phyloP scores from a whole-genome alignment of 129 eudicot species.

The Helichrysum umbraculigerum region DNA sequence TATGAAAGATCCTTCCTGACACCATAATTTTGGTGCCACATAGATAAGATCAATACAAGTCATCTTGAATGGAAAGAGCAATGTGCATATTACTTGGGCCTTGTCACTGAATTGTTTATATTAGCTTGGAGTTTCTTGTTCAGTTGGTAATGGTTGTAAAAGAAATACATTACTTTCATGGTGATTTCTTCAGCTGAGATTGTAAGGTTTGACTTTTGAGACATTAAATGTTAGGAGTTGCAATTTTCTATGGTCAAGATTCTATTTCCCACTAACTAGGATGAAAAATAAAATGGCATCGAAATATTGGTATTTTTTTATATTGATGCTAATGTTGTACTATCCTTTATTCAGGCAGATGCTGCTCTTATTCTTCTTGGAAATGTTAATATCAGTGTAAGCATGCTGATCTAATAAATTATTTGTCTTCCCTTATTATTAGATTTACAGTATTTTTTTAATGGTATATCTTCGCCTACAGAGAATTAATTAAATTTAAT shows the following conservation, averaged over 20 bases:
- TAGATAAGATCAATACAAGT: not conserved
- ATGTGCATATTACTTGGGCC: not conserved
- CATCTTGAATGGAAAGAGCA: not conserved
- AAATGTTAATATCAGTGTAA: slow-evolving; percentile 62
- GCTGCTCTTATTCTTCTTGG: slow-evolving; percentile 81
- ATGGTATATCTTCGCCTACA: slow-evolving; percentile 1
- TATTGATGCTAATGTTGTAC: slow-evolving; percentile 12
- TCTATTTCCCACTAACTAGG: not conserved
- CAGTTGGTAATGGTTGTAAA: not conserved
- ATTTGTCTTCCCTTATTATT: not conserved
- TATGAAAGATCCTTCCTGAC: not conserved
- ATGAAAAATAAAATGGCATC: not conserved
- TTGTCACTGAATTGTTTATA: not conserved
- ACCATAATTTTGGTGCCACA: not conserved
- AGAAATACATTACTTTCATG: not conserved
- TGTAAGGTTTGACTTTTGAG: not conserved
- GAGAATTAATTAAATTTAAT: slow-evolving; percentile 2
- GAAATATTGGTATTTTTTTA: not conserved
- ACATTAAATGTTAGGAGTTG: not conserved
- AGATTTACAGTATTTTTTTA: no score
- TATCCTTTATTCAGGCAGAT: slow-evolving; percentile 63
- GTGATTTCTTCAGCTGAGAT: not conserved
- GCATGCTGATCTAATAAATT: slow-evolving; percentile 26
- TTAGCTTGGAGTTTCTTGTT: not conserved
- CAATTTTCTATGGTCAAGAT: not conserved